A percentile compares a stretch with the other conserved stretches of the same genome.
These are phyloP conservation scores for Calonectria fujianensis DNA, from an alignment of 2,329 filamentous ascomycete species.

Conservation along the genomic window DNA sequence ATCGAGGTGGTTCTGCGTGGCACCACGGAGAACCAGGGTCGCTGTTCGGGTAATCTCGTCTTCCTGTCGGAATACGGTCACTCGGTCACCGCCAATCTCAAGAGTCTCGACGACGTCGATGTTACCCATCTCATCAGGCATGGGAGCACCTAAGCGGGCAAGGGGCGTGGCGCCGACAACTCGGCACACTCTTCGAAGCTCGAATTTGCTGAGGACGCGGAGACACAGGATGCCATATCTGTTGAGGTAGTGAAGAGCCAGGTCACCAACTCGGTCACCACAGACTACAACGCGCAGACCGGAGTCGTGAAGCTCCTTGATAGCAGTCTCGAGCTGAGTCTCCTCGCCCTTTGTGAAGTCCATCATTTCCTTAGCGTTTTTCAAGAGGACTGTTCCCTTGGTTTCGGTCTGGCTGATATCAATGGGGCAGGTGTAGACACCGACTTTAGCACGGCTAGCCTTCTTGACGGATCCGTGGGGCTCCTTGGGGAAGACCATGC, in stretches of 20 bases:
- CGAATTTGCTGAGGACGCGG: conserved; percentile 98
- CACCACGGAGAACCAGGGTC: conserved; percentile 94
- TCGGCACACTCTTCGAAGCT: conserved; percentile 94
- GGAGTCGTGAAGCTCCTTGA: conserved; percentile 97
- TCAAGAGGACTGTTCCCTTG: conserved; percentile 96
- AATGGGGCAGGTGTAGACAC: conserved; percentile 96
- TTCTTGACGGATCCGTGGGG: conserved; percentile 96
- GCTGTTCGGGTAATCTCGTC: conserved; percentile 93
- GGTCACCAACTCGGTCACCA: conserved; percentile 94
- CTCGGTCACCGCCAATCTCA: conserved; percentile 97
- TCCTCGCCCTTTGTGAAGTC: conserved; percentile 99
- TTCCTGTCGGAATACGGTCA: conserved; percentile 98
- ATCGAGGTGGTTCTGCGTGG: conserved; percentile 98
- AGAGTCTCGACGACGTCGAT: conserved; percentile 97
- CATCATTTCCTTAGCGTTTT: conserved; percentile 99
- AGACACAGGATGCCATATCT: conserved; percentile 96
- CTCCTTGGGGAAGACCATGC: conserved; percentile 98
- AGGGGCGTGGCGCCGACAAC: conserved; percentile 98
- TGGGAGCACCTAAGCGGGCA: conserved; percentile 94
- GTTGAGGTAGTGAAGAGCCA: conserved; percentile 98
- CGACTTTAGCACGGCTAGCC: conserved; percentile 94
- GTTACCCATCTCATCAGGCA: conserved; percentile 99
- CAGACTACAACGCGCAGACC: conserved; percentile 94
- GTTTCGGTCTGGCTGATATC: conserved; percentile 98
- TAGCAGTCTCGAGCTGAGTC: conserved; percentile 88